These are phyloP conservation scores for Blastocrithidia nonstop DNA, from an alignment of 208 protist species.

Conservation along the genomic window DNA sequence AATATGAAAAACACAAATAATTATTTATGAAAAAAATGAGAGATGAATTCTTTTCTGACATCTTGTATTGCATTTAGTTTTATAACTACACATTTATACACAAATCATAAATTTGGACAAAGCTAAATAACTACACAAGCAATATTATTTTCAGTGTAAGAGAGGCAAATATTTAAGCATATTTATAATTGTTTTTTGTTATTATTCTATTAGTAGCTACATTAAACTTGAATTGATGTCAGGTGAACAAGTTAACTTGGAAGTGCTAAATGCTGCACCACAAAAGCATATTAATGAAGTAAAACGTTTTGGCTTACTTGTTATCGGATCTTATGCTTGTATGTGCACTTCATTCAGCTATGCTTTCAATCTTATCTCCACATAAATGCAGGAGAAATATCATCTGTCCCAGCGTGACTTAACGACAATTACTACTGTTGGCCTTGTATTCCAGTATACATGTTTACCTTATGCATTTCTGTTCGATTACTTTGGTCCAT, in stretches of 20 bases:
- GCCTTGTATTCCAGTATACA: slow-evolving; percentile 16
- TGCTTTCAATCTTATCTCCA: slow-evolving; percentile 40
- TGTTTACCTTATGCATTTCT: slow-evolving; percentile 22
- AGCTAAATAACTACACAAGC: not conserved
- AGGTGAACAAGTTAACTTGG: no score
- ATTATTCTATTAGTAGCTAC: slow-evolving; percentile 1
- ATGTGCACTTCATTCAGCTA: slow-evolving; percentile 30
- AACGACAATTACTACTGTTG: slow-evolving; percentile 27
- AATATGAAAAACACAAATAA: not conserved
- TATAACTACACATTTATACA: slow-evolving; percentile 1
- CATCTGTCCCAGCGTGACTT: slow-evolving; percentile 25
- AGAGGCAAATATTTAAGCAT: no score
- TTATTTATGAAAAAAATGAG: no score
- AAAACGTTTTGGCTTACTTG: slow-evolving; percentile 20
- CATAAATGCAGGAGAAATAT: slow-evolving; percentile 13
- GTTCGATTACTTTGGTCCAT: slow-evolving; percentile 43
- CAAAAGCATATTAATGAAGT: slow-evolving; percentile 24
- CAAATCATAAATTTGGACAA: not conserved
- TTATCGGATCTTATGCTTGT: slow-evolving; percentile 11
- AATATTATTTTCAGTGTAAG: no score
- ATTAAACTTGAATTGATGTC: no score
- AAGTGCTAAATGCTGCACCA: no score
- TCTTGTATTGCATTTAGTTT: no score
- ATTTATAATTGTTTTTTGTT: slow-evolving; percentile 3
- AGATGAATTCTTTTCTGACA: no score